Evolutionary conservation across 495 filamentous ascomycete genomes (phyloP), one percentile per base, ranked within the genome.

Genomic region (Podospora pseudocomata): DNA sequence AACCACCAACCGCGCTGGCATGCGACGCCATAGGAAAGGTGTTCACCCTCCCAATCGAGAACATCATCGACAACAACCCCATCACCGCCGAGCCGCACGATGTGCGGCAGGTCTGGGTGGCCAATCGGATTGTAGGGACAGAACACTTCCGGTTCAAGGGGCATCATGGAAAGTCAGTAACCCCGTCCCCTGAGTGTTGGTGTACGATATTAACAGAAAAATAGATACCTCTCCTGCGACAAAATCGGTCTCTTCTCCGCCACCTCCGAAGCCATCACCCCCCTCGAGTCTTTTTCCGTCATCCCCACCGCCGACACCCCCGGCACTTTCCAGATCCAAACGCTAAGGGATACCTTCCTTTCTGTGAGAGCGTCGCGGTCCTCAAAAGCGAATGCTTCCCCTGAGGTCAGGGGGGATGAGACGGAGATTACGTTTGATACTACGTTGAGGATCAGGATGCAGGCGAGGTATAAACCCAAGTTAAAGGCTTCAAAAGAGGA

Each of bases 71-170:
- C 65, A 87, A 84, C 23, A 89, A 94, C 79, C 87, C 91, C 4
- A 68, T 80, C 18, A 96, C 88, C 4, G 92, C 94, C 39, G 95
- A 97, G 78, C 95, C 95, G 60, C 93, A 97, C 73, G 92, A 97
- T 77, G 92, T 98, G 23, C 83, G 94, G 68, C 93, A 97, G 80
- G 95, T 99, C 20, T 98, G 93, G 93, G 86, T 97, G 65, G 94
- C 92, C 64, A 96, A 91, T 70, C 83, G 84, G 67, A 89, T 97
- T 19, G 89, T 91, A 4, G 95, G 95, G 4, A 92, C 89, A 11
- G 92, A 96, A 68, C 77, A 81, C 32, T 88, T 89, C 72, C 91
- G 90, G 67, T 92, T 99, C 76, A 97, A 97, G 79, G 90, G 90
- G 0, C 88, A 92, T 77, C 89, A 95, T 81, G 94, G 94, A 69